A percentile compares a stretch with the other conserved stretches of the same genome.
These are phyloP conservation scores for Haematococcus lacustris DNA, from an alignment of 139 green algal species.

Conservation along the genomic window DNA sequence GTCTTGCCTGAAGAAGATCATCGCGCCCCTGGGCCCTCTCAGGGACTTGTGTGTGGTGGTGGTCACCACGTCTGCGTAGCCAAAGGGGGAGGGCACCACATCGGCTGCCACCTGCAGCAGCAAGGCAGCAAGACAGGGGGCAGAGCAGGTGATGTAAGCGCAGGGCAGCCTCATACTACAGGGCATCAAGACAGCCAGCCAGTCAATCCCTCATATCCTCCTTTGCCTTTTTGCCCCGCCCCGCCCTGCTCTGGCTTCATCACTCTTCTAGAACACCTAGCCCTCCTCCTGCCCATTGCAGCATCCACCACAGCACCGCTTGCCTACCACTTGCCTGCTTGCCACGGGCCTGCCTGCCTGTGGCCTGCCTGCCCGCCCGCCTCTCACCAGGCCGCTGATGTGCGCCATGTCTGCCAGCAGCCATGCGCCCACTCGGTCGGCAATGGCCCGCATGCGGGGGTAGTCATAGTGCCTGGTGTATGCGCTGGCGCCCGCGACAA, in stretches of 20 bases:
- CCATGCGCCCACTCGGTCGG: constrained; percentile 51
- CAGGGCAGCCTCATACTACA: not conserved
- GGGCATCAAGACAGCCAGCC: not conserved
- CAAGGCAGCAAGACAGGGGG: not conserved
- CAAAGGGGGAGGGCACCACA: constrained; percentile 84
- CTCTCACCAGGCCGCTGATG: constrained; percentile 4
- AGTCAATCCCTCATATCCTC: too few relatives aligned
- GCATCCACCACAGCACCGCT: too few relatives aligned
- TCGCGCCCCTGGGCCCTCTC: constrained; percentile 63
- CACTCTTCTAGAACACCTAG: too few relatives aligned
- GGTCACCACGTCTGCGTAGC: constrained; percentile 92
- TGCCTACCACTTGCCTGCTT: too few relatives aligned
- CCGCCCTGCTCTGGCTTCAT: too few relatives aligned
- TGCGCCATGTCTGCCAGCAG: constrained; percentile 6
- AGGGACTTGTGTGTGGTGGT: constrained; percentile 98
- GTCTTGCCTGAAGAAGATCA: constrained; percentile 72
- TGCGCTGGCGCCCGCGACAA: constrained; percentile 89
- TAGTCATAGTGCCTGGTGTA: constrained; percentile 96
- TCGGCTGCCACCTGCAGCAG: constrained; percentile 60
- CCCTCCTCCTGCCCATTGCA: too few relatives aligned
- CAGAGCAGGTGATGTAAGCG: not conserved
- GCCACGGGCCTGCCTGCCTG: too few relatives aligned
- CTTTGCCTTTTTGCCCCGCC: too few relatives aligned
- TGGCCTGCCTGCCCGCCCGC: too few relatives aligned
- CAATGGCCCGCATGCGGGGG: constrained; percentile 78